Base-by-base conservation (phyloP, 371 early-diverging fungal species). In the Homolaphlyctis polyrhiza region DNA sequence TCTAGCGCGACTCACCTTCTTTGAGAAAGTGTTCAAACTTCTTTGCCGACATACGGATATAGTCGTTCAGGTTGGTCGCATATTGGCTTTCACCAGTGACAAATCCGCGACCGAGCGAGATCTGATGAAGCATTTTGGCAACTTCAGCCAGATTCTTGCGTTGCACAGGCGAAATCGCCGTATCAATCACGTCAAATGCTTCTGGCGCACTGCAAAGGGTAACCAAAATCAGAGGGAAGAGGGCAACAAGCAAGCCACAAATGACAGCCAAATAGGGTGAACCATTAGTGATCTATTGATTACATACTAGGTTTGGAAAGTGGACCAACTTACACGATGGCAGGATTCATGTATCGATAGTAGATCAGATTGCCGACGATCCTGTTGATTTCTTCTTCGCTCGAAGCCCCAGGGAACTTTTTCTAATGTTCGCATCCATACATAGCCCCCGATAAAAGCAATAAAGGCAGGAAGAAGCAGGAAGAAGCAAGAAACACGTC, bases 281-380 rank as follows among this genome's bases (percentile, higher is more conserved):
- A 8, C 43, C 21, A 21, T 39, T 21, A 39, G 8, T 21, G 34
- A 18, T 33, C 30, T 28, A 8, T 23, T 61, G 14, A 3, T n/a
- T n/a, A n/a, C n/a, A n/a, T n/a, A n/a, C n/a, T n/a, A n/a, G n/a
- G n/a, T n/a, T n/a, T n/a, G n/a, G n/a, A n/a, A n/a, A n/a, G n/a
- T n/a, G n/a, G 3, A 58, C 35, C 23, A 3, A 77, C 86, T 81
- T 81, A 90, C 86, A 93, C 87, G 65, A 98, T 96, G n/a, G 94
- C 97, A 23, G 97, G 97, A 74, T 95, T 96, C 66, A 98, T 87
- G 75, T 96, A 97, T 36, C 96, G 89, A 76, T 96, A 96, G 76
- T 95, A 98, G 39, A 98, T 89, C 66, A 97, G 79, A 68, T 96
- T 91, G 11, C 96, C 96, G 39, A 98, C 88, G 23, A 94, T 86